Conservation (phyloP, 164 flowering plant genomes). For the Stephania cephalantha region DNA sequence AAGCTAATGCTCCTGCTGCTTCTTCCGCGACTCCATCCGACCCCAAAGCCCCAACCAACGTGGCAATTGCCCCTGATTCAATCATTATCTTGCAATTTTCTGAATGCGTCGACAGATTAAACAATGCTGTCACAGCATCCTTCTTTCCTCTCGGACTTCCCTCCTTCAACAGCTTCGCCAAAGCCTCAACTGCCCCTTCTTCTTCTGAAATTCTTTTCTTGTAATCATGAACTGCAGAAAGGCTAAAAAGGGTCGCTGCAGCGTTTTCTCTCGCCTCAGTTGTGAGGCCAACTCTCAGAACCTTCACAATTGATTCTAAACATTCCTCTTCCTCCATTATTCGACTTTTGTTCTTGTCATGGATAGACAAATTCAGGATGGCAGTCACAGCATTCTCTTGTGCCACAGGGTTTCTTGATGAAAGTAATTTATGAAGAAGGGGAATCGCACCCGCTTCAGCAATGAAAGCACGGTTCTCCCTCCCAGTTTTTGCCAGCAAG, state of each 20-base stretch:
- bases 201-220: slow-evolving; percentile 73
- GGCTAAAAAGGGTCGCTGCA: slow-evolving; percentile 93
- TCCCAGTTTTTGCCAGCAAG: slow-evolving; percentile 73
- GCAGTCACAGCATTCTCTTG: slow-evolving; percentile 98
- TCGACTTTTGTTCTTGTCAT: slow-evolving; percentile 69
- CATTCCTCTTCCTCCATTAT: slow-evolving; percentile 84
- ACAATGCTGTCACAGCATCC: slow-evolving; percentile 91
- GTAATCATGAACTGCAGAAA: slow-evolving; percentile 82
- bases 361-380: slow-evolving; percentile 78
- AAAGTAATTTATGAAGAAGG: slow-evolving; percentile 54
- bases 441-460: slow-evolving; percentile 97
- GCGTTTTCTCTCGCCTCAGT: slow-evolving; percentile 90
- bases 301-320: slow-evolving; percentile 59
- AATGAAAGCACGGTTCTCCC: slow-evolving; percentile 80
- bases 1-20: slow-evolving; percentile 81
- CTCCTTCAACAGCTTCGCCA: slow-evolving; percentile 45
- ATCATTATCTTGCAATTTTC: slow-evolving; percentile 66
- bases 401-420: slow-evolving; percentile 48
- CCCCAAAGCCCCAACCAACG: slow-evolving; percentile 54
- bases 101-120: slow-evolving; percentile 67
- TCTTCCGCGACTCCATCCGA: slow-evolving; percentile 84
- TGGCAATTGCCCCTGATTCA: slow-evolving; percentile 60
- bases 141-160: slow-evolving; percentile 76
- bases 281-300: slow-evolving; percentile 60
- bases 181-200: slow-evolving; percentile 66